Base-by-base conservation (phyloP, 352 stramenopile genomes). In the Globisporangium carolinianum region DNA sequence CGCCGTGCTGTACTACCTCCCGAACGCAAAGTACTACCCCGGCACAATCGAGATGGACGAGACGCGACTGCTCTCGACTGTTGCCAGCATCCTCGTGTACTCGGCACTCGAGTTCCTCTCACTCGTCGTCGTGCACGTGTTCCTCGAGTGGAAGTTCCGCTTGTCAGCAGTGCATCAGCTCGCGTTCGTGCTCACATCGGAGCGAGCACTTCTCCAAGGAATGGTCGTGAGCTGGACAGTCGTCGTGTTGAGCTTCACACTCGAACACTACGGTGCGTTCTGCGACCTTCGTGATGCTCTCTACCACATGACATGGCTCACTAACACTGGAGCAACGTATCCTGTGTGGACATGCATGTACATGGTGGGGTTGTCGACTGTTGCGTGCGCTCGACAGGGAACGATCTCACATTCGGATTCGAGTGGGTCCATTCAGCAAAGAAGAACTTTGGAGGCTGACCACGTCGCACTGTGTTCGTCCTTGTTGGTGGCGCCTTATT, bases 151-250 rank as follows among this genome's bases (percentile, higher is more conserved):
- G 35, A 63, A 55, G 42, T 59, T 79, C 36, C 61, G 49, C 3
- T 66, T 68, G 17, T 68, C 66, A 6, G 48, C 60, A 0, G 7
- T 62, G 8, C 72, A 77, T 39, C 66, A 73, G 41, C 42, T 78
- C 15, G 71, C 65, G 6, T 83, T 83, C 49, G 71, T 83, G 35
- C 62, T 83, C 32, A 45, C 35, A 36, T 46, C 35, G 1, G 36
- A 54, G 15, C 9, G 50, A 5, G 4, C 36, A 15, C 43, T 54
- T 5, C 4, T 45, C 5, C 50, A 54, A 46, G 50, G 50, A 6
- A 43, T 54, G 15, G 43, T 54, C 7, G 7, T 45, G 14, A 54
- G 35, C 35, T 54, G 50, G 50, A 54, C 50, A 3, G 35, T 54
- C 50, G 35, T 54, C 36, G 35, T 45, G 1, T 11, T 54, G 15